phyloP scores from a whole-genome alignment of 768 basidiomycete species.

The Astraeus odoratus region DNA sequence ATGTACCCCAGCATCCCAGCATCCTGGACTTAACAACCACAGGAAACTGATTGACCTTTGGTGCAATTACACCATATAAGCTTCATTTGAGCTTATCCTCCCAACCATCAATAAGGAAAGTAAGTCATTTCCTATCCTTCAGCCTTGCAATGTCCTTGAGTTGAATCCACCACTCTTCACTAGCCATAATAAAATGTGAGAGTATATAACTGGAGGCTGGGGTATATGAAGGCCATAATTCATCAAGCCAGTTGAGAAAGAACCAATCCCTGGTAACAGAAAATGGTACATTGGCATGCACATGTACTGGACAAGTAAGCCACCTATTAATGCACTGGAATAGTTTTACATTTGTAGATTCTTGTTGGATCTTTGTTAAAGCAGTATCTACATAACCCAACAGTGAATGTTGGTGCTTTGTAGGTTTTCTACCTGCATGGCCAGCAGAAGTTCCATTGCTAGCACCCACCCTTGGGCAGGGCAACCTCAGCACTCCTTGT shows the following conservation, averaged over 20 bases:
- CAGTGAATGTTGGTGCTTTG: neutral
- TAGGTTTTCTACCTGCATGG: neutral
- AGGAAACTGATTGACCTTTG: constrained; percentile 16
- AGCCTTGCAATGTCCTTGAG: constrained; percentile 13
- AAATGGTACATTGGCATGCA: constrained; percentile 23
- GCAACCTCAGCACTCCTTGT: neutral
- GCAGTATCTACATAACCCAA: neutral
- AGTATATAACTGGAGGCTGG: constrained; percentile 19
- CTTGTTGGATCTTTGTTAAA: neutral
- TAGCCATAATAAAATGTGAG: constrained; percentile 15
- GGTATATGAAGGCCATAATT: constrained; percentile 19
- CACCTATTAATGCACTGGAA: neutral
- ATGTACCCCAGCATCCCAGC: too few relatives aligned
- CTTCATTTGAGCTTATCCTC: constrained; percentile 20
- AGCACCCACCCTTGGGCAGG: neutral
- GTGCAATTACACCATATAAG: constrained; percentile 21
- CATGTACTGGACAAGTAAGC: constrained; percentile 5
- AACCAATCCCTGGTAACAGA: constrained; percentile 13
- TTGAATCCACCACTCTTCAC: constrained; percentile 16
- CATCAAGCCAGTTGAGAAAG: constrained; percentile 17
- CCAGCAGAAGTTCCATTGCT: neutral
- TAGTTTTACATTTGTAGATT: neutral
- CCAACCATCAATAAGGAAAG: constrained; percentile 29
- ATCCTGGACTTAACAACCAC: too few relatives aligned
- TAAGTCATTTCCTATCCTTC: constrained; percentile 12